Base-by-base conservation (phyloP, 164 flowering plant genomes). In the Brasenia schreberi region DNA sequence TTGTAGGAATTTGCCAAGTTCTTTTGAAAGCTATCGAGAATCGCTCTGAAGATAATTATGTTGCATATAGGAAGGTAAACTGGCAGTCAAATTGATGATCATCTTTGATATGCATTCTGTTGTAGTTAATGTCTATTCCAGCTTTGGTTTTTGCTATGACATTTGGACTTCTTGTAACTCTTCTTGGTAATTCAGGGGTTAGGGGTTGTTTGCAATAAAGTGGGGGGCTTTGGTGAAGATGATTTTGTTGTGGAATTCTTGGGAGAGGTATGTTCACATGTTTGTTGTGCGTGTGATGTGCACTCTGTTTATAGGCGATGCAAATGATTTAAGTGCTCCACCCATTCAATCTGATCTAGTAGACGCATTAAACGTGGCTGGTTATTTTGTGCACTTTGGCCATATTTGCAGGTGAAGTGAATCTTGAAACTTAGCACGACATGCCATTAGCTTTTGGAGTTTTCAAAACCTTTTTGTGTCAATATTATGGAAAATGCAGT, bases 191-290 rank as follows among this genome's bases (percentile, higher is more conserved):
- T 61, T 66, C 72, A 95, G 99, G 99, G 99, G 66, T 96, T 95
- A 74, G 99, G 99, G 71, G 99, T 95, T 72, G 92, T 95, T 64
- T 95, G 99, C 80, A 87, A 95, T 79, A 92, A 84, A 81, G 82
- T 86, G 71, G 87, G 80, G 52, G 99, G 99, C 19, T 88, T 95
- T 79, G 79, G 79, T 10, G 81, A 79, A 69, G 97, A 95, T n/a
- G 99, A 95, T 79, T 95, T 95, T 83, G 94, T 95, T 63, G 99
- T 95, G 19, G 99, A 95, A 71, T 95, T 95, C 75, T 71, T 95
- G 73, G 99, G 99, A 68, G 99, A 95, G 92, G 99, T 95, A 81
- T 65, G 75, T 19, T 27, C 67, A 12, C 71, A 14, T 49, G 56
- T 4, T 49, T 49, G 56, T 49, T 33, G 39, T 33, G 39, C 39